Conservation (phyloP, 768 basidiomycete genomes). For the Cyclocybe cylindracea region DNA sequence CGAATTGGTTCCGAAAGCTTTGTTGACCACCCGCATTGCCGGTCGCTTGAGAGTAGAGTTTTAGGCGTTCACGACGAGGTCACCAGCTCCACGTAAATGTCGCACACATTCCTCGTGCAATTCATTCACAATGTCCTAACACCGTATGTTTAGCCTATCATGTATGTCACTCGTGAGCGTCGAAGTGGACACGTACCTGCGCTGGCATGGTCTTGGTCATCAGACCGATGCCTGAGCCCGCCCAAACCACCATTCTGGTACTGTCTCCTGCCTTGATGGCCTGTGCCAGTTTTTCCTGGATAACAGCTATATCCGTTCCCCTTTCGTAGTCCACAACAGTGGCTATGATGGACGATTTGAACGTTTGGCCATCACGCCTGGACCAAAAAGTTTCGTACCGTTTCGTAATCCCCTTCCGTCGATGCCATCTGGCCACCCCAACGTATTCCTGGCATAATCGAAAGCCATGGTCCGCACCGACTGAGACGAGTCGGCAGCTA, state of each 20-base stretch:
- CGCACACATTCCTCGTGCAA: constrained; percentile 45
- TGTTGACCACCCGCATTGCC: no score
- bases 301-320: constrained; percentile 42
- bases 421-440: constrained; percentile 61
- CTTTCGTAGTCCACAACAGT: constrained; percentile 59
- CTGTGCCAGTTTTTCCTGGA: constrained; percentile 46
- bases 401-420: constrained; percentile 66
- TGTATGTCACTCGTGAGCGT: not conserved
- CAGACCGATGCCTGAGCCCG: constrained; percentile 64
- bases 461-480: constrained; percentile 66
- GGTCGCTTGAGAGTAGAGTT: no score
- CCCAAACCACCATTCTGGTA: constrained; percentile 63
- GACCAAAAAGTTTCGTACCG: constrained; percentile 24
- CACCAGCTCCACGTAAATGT: constrained; percentile 6
- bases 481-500: constrained; percentile 41
- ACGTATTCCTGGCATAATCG: constrained; percentile 54
- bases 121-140: constrained; percentile 57
- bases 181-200: constrained; percentile 26
- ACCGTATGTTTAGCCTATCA: not conserved
- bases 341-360: constrained; percentile 28
- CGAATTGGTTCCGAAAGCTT: no score
- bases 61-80: no score
- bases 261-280: constrained; percentile 46
- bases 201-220: constrained; percentile 46
- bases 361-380: constrained; percentile 2